phyloP scores from a whole-genome alignment of 768 basidiomycete genomes.

The Lactifluus echinatus region DNA sequence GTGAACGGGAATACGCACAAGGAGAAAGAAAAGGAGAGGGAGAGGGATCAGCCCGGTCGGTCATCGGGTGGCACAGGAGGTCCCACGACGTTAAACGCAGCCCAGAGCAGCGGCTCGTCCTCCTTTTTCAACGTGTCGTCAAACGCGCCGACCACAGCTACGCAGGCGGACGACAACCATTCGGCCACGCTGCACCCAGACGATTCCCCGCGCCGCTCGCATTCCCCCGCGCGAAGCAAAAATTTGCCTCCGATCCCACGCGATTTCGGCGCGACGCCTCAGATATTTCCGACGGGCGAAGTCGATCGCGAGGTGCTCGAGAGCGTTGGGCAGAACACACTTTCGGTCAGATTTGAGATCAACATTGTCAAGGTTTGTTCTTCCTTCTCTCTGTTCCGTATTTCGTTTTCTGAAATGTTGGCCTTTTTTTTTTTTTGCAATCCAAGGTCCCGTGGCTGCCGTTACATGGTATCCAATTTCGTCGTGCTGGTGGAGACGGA shows the following conservation, averaged over 20 bases:
- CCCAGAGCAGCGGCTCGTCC: constrained; percentile 68
- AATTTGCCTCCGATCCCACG: constrained; percentile 74
- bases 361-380: constrained; percentile 82
- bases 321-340: constrained; percentile 59
- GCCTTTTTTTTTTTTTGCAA: neutral
- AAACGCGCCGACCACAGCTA: constrained; percentile 37
- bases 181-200: constrained; percentile 24
- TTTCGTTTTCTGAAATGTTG: neutral
- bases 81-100: constrained; percentile 37
- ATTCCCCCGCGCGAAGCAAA: constrained; percentile 52
- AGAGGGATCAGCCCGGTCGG: constrained; percentile 38
- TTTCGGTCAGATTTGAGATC: constrained; percentile 94
- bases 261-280: constrained; percentile 41
- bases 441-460: constrained; percentile 95
- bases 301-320: constrained; percentile 65
- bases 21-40: constrained; percentile 24
- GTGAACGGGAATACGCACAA: constrained; percentile 13
- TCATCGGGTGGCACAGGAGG: constrained; percentile 39
- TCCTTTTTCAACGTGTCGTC: constrained; percentile 80
- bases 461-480: constrained; percentile 91
- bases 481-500: constrained; percentile 79
- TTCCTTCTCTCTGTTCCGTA: neutral
- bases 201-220: constrained; percentile 28
- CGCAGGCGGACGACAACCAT: constrained; percentile 32
- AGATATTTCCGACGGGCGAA: constrained; percentile 51